Evolutionary conservation across 2,329 filamentous ascomycete species (phyloP).

Genomic region (Trichoderma guizhouense): DNA sequence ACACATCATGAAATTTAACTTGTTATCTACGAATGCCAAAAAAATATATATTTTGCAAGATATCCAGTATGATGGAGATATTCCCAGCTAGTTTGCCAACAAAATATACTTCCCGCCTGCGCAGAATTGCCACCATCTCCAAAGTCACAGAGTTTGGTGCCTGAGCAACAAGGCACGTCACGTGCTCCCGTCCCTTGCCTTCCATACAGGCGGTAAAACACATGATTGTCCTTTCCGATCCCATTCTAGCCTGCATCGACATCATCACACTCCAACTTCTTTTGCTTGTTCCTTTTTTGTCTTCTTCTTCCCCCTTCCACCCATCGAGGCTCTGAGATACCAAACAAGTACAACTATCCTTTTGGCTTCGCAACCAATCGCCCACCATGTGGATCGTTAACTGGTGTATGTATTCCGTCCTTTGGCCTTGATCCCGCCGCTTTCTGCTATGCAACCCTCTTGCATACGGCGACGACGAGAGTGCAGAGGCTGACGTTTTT

Average conservation of each 20-base stretch:
- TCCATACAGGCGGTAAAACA: constrained; percentile 14
- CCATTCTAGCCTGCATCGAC: constrained; percentile 17
- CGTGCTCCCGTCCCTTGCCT: constrained; percentile 11
- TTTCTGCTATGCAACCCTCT: background rate
- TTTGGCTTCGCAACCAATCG: constrained; percentile 16
- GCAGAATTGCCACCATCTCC: background rate
- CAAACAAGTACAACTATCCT: background rate
- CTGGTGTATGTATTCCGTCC: constrained; percentile 69
- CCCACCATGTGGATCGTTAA: constrained; percentile 85
- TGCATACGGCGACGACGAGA: background rate
- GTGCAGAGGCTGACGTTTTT: background rate
- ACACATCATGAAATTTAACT: background rate
- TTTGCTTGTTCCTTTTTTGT: background rate
- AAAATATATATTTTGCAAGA: background rate
- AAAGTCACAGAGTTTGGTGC: background rate
- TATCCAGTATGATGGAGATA: background rate
- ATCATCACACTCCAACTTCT: constrained; percentile 18
- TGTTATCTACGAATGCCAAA: background rate
- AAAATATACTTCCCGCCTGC: background rate
- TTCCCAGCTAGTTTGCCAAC: background rate
- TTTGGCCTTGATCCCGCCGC: background rate
- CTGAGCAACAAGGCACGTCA: constrained; percentile 15
- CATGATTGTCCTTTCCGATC: constrained; percentile 18
- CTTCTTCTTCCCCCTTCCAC: background rate
- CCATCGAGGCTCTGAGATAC: background rate